Evolutionary conservation across 306 rosid genomes (phyloP).

Genomic region (Cucumis cinereus): DNA sequence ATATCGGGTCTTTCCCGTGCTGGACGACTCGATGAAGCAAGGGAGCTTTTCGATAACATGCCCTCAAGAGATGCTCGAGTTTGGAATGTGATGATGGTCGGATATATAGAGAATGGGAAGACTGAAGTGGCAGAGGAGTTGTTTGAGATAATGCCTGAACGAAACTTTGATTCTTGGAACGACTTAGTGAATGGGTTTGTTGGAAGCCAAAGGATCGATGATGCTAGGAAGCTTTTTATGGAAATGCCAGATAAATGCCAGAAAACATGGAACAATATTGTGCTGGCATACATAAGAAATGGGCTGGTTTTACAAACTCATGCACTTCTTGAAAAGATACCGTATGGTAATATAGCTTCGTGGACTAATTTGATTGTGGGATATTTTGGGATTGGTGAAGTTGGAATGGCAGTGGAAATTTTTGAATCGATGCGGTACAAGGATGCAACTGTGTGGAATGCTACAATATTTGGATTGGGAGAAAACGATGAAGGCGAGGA

Average conservation of each 20-base stretch:
- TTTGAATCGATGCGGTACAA: slow-evolving; percentile 22
- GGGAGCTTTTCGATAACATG: slow-evolving; percentile 28
- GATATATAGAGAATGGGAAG: slow-evolving; percentile 26
- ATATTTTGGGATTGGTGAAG: slow-evolving; percentile 28
- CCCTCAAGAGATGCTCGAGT: slow-evolving; percentile 29
- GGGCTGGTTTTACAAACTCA: slow-evolving; percentile 31
- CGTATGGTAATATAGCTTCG: slow-evolving; percentile 28
- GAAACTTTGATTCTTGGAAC: slow-evolving; percentile 29
- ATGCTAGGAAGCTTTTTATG: slow-evolving; percentile 31
- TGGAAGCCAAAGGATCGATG: slow-evolving; percentile 14
- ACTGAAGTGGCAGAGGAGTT: slow-evolving; percentile 22
- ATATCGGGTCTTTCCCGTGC: slow-evolving; percentile 17
- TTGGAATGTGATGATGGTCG: slow-evolving; percentile 36
- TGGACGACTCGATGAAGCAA: slow-evolving; percentile 27
- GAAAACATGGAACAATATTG: slow-evolving; percentile 29
- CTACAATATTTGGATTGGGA: slow-evolving; percentile 38
- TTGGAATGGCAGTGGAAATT: slow-evolving; percentile 16
- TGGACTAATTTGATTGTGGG: slow-evolving; percentile 44
- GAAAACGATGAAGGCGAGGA: slow-evolving; percentile 32
- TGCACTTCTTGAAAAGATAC: slow-evolving; percentile 28
- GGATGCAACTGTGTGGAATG: slow-evolving; percentile 38
- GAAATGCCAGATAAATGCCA: slow-evolving; percentile 38
- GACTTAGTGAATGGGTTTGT: slow-evolving; percentile 30
- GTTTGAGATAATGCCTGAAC: slow-evolving; percentile 30
- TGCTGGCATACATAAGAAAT: slow-evolving; percentile 23